Evolutionary conservation across 2,329 filamentous ascomycete genomes (phyloP).

Genomic region (Lachnellula suecica): DNA sequence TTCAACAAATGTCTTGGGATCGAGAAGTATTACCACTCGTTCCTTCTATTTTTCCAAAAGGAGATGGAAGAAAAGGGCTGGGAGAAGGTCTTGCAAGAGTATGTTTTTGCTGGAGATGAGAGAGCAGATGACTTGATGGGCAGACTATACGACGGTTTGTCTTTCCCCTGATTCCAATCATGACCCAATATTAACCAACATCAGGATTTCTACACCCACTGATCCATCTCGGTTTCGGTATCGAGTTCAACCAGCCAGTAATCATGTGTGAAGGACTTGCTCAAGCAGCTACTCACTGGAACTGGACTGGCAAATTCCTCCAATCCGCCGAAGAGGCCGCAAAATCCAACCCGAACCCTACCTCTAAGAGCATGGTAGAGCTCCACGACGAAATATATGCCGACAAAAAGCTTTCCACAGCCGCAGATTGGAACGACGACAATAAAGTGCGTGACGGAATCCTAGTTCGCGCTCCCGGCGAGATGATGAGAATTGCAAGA

Average conservation of each 20-base stretch:
- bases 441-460: slow-evolving; percentile 72
- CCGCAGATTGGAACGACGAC: slow-evolving; percentile 50
- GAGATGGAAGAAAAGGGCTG: slow-evolving; percentile 68
- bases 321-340: slow-evolving; percentile 49
- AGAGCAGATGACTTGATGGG: slow-evolving; percentile 67
- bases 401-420: slow-evolving; percentile 54
- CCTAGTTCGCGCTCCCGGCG: slow-evolving; percentile 58
- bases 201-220: slow-evolving; percentile 73
- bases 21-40: slow-evolving; percentile 67
- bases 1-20: slow-evolving; percentile 63
- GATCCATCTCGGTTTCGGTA: slow-evolving; percentile 81
- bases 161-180: background rate
- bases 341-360: slow-evolving; percentile 25
- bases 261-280: slow-evolving; percentile 80
- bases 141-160: slow-evolving; percentile 63
- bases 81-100: slow-evolving; percentile 60
- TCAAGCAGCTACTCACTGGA: slow-evolving; percentile 68
- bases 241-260: slow-evolving; percentile 80
- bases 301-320: slow-evolving; percentile 56
- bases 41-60: slow-evolving; percentile 71
- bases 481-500: slow-evolving; percentile 61
- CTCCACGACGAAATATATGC: slow-evolving; percentile 60
- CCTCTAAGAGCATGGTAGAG: slow-evolving; percentile 48
- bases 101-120: slow-evolving; percentile 67
- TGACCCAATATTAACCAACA: slow-evolving; percentile 6